Base-by-base conservation (phyloP, 768 basidiomycete genomes). In the Leccinum truebloodii region DNA sequence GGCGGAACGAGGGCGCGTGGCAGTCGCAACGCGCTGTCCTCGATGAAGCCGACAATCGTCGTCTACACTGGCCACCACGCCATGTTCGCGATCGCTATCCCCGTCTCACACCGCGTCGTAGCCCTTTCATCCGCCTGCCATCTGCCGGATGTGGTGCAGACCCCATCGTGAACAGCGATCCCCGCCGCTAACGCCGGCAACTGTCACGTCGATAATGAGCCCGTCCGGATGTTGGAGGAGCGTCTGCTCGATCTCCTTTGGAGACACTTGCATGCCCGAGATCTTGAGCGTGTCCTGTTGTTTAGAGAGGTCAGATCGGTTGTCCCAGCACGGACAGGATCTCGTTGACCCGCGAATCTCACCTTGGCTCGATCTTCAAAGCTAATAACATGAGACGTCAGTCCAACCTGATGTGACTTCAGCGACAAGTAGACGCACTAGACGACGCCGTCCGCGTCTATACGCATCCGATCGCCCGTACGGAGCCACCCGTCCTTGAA, bases 311-410 rank as follows among this genome's bases (percentile, higher is more conserved):
- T 63, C 46, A 63, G 26, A 26, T 26, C 26, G 26, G 26, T 26
- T 26, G 26, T 26, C 28, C 28, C 28, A 28, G 28, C 28, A 1
- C 28, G 28, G 28, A 28, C 26, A 26, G 24, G 24, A 26, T 26
- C 4, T 4, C 26, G 26, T 26, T 26, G 24, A 28, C 50, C 18
- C 6, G 13, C 20, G 9, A 28, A 6, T 20, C 60, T 62, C 55
- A 88, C 89, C 81, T 93, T 92, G n/a, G 80, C 79, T 55, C 92
- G 81, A 71, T 92, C 91, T 12, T 85, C 85, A 65, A 85, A 92
- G 72, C 88, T 90, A 57, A 9, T 44, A 32, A 16, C 5, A 60
- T 30, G n/a, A 20, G 46, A 48, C 14, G 34, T 62, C 9, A 50
- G 32, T 8, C 50, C 16, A 22, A 41, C 39, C 0, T 3, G 8